Base-by-base conservation (phyloP, 257 asterid species). In the Ilex aquifolium region DNA sequence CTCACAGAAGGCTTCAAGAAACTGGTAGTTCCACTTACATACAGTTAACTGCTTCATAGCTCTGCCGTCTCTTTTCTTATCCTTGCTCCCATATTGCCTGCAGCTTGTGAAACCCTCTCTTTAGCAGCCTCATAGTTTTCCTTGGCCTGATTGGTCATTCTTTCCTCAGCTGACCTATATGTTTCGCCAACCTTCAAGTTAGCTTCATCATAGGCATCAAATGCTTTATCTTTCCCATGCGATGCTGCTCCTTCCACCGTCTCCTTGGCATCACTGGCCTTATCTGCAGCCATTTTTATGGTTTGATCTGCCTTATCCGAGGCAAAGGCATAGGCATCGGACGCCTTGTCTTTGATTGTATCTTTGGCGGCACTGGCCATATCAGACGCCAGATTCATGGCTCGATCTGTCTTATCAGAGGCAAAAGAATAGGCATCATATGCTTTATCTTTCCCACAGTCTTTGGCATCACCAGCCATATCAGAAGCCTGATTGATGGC, bases 51-150 rank as follows among this genome's bases (percentile, higher is more conserved):
- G 42, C 42, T 49, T 84, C 74, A 75, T 44, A 69, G 63, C 53
- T 75, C 84, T 7, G 69, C 69, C 12, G 52, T 50, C 13, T 5
- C 65, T 3, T 49, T 48, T 66, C 77, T 76, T 80, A 65, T 64
- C 31, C 13, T 66, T 10, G 62, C 81, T 32, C 88, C 86, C 1
- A 80, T 13, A 30, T 79, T 66, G 10, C 82, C 85, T 0, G 85
- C 58, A 16, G 85, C 82, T 36, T 82, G 56, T 14, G 91, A 77
- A 29, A 76, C 83, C 74, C 61, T 77, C 72, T 86, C 83, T 59
- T 82, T 89, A 0, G 94, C 85, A 10, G 72, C 77, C 49, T 79
- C 91, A 42, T 77, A 79, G 13, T 39, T 71, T 5, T 59, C 10
- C 13, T 14, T 46, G 13, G 13, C 52, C 14, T 46, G 13, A 12